Conservation (phyloP, 2,329 filamentous ascomycete genomes). For the Fusarium annulatum region DNA sequence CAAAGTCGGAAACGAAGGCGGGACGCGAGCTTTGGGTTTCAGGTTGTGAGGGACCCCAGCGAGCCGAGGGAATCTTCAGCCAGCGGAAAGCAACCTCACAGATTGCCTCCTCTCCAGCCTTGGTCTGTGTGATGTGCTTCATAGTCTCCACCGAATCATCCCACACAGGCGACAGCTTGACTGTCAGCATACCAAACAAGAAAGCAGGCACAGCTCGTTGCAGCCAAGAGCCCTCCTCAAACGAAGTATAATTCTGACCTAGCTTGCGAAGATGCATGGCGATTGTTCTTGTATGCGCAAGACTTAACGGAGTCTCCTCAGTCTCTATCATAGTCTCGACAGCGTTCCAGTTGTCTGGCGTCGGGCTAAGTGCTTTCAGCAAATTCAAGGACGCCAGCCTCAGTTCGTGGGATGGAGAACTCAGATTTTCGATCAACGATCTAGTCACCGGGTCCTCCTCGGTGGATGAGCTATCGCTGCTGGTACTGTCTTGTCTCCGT, state of each 20-base stretch:
- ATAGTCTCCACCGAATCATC: slow-evolving; percentile 83
- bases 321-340: slow-evolving; percentile 75
- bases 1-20: slow-evolving; percentile 75
- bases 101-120: slow-evolving; percentile 77
- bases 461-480: slow-evolving; percentile 55
- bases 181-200: slow-evolving; percentile 88
- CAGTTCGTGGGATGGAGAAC: slow-evolving; percentile 78
- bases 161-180: slow-evolving; percentile 87
- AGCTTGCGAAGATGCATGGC: slow-evolving; percentile 89
- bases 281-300: slow-evolving; percentile 80
- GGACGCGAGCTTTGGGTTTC: slow-evolving; percentile 51
- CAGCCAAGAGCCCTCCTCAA: slow-evolving; percentile 72
- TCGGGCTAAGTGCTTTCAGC: slow-evolving; percentile 66
- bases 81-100: slow-evolving; percentile 81
- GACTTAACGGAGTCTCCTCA: slow-evolving; percentile 80
- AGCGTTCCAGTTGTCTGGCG: slow-evolving; percentile 40
- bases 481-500: slow-evolving; percentile 46
- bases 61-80: slow-evolving; percentile 70
- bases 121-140: slow-evolving; percentile 77
- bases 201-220: slow-evolving; percentile 80
- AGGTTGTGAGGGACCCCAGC: slow-evolving; percentile 59
- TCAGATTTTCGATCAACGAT: slow-evolving; percentile 78
- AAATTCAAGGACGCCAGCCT: slow-evolving; percentile 79
- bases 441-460: slow-evolving; percentile 71
- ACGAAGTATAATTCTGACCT: slow-evolving; percentile 69